phyloP scores from a whole-genome alignment of 2,329 filamentous ascomycete species.

The Daldinia eschscholtzii region DNA sequence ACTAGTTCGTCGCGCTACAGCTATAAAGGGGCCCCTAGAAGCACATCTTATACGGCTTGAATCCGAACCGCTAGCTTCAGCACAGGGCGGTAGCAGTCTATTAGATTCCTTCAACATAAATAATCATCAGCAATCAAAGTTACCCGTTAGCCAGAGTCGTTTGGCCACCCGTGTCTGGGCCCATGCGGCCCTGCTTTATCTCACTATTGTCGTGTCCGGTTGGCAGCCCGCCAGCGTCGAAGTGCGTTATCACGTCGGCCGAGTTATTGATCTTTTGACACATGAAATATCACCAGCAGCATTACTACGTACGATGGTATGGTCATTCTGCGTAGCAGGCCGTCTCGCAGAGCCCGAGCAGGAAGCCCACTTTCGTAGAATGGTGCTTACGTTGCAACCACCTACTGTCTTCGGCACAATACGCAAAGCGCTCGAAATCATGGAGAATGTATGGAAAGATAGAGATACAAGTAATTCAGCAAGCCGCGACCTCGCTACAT shows the following conservation, averaged over 20 bases:
- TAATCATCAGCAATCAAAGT: not conserved
- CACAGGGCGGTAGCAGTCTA: not conserved
- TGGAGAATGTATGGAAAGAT: constrained; percentile 53
- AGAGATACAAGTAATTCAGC: not conserved
- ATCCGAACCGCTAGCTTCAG: not conserved
- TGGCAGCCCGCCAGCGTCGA: constrained; percentile 63
- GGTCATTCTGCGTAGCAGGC: constrained; percentile 55
- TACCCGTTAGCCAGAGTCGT: not conserved
- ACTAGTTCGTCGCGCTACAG: constrained; percentile 35
- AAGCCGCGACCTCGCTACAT: not conserved
- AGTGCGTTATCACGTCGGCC: constrained; percentile 53
- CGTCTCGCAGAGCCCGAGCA: constrained; percentile 56
- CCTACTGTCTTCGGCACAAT: constrained; percentile 60
- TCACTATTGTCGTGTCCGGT: constrained; percentile 63
- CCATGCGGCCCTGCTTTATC: constrained; percentile 61
- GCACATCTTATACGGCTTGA: constrained; percentile 20
- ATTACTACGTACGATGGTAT: constrained; percentile 53
- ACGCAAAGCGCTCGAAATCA: constrained; percentile 53
- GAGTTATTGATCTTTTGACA: constrained; percentile 53
- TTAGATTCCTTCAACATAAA: not conserved
- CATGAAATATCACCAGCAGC: constrained; percentile 50
- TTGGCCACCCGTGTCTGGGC: constrained; percentile 54
- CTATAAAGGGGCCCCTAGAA: constrained; percentile 38
- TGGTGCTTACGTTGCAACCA: constrained; percentile 57
- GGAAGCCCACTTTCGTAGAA: constrained; percentile 58